These are phyloP conservation scores for Gossypium trilobum DNA, from an alignment of 441 rosid genomes.

Conservation along the genomic window DNA sequence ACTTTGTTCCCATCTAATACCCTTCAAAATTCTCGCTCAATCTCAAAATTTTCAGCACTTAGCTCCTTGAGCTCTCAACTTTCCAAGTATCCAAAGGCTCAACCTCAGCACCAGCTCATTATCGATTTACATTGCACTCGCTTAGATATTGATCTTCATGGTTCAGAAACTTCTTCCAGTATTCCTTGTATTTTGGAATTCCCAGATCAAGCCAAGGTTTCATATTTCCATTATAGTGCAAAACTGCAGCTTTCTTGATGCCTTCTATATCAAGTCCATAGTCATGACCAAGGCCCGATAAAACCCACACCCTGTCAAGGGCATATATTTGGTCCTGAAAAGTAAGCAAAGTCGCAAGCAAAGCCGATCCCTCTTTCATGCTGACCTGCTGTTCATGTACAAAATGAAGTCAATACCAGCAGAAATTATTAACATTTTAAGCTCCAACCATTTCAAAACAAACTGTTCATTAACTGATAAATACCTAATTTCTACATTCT, in stretches of 20 bases:
- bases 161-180: conserved; percentile 73
- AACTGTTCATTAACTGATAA: not conserved
- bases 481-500: not conserved
- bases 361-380: conserved; percentile 32
- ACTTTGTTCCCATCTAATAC: not conserved
- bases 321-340: conserved; percentile 61
- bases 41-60: conserved; percentile 24
- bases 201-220: conserved; percentile 98
- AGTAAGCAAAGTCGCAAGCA: conserved; percentile 64
- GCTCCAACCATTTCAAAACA: not conserved
- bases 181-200: conserved; percentile 60
- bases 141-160: conserved; percentile 52
- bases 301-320: conserved; percentile 49
- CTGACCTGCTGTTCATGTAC: conserved; percentile 31
- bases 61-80: conserved; percentile 15
- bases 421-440: not conserved
- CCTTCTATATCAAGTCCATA: conserved; percentile 32
- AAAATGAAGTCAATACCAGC: conserved; percentile 8
- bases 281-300: conserved; percentile 78
- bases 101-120: conserved; percentile 15
- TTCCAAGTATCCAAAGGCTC: conserved; percentile 17
- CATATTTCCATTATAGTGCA: conserved; percentile 92
- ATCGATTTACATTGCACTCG: conserved; percentile 79
- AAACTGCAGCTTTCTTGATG: conserved; percentile 50
- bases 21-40: conserved; percentile 19